Evolutionary conservation across 306 rosid genomes (phyloP), one percentile per base, ranked within the genome.

Genomic region (Alnus glutinosa): DNA sequence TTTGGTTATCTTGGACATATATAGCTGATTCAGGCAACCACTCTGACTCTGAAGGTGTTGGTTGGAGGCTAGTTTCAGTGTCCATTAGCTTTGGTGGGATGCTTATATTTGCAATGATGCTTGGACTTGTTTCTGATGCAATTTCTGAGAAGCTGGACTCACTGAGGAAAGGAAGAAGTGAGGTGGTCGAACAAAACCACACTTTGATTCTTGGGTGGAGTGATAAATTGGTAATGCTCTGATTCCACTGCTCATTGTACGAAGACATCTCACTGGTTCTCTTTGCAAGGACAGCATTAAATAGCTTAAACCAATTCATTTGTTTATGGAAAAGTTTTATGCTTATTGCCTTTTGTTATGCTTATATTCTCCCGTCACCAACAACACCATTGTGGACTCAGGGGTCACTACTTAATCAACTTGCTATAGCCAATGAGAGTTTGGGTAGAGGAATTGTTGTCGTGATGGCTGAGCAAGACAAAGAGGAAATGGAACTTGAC

Each of bases 61-160:
- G 92, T 28, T 89, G 91, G n/a, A 91, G 91, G 86, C 83, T 93
- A 50, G 98, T 91, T 79, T 94, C 98, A 1, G 89, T 93, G 86
- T 93, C 92, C 50, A 89, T 93, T 82, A 91, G 97, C 88, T 91
- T 93, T 78, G 98, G 97, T 3, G 97, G 98, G 82, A 93, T 93
- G 98, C 94, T 91, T 79, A 88, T 93, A 77, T 93, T 93, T 86
- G 98, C 98, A 74, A 93, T 93, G 97, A 90, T 93, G 98, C 98
- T 91, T 84, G 98, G 98, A 58, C 95, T 93, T 70, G 98, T 93
- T 54, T 91, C 98, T 14, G 98, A 93, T 84, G 84, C 97, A 69
- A 93, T 93, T 79, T 91, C 95, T 30, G 97, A 90, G 87, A 93
- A 91, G 83, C 90, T 93, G 58, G 98, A 93, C 80, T 93, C 98